A percentile compares a stretch with the other conserved stretches of the same genome.
Evolutionary conservation across 306 rosid genomes (phyloP).

Genomic region (Purshia tridentata): DNA sequence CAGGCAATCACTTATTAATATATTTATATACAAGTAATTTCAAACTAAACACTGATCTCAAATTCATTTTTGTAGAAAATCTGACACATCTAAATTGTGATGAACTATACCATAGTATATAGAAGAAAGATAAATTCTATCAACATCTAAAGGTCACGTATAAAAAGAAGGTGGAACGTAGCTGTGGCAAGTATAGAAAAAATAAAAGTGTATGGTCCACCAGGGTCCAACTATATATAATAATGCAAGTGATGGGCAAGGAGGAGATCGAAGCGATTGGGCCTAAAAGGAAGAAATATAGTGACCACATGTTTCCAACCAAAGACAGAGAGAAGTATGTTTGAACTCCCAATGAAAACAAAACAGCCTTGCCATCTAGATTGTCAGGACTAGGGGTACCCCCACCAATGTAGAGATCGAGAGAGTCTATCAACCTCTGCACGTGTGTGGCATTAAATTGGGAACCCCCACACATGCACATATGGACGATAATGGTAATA

Average conservation of each 20-base stretch:
- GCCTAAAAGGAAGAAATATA: neutral
- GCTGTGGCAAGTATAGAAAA: neutral
- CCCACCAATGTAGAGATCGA: neutral
- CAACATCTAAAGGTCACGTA: no score
- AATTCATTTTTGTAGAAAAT: no score
- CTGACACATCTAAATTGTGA: no score
- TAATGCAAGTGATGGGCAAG: neutral
- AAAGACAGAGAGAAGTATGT: neutral
- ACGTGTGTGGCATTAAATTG: slow-evolving; percentile 42
- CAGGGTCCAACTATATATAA: neutral
- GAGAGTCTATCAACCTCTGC: slow-evolving; percentile 26
- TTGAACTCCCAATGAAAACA: slow-evolving; percentile 22
- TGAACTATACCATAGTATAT: no score
- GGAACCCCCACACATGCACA: slow-evolving; percentile 4
- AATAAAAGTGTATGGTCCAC: neutral
- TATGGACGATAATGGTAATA: neutral
- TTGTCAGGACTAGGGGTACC: slow-evolving; percentile 2
- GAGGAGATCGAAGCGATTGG: neutral
- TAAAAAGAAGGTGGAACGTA: neutral
- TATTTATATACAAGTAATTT: no score
- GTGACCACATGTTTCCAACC: slow-evolving; percentile 10
- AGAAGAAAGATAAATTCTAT: no score
- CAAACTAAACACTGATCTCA: no score
- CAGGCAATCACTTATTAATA: no score
- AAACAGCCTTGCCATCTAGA: slow-evolving; percentile 11